phyloP scores from a whole-genome alignment of 1,139 yeast species.

The Nakaseomyces kungkrabaensis region DNA sequence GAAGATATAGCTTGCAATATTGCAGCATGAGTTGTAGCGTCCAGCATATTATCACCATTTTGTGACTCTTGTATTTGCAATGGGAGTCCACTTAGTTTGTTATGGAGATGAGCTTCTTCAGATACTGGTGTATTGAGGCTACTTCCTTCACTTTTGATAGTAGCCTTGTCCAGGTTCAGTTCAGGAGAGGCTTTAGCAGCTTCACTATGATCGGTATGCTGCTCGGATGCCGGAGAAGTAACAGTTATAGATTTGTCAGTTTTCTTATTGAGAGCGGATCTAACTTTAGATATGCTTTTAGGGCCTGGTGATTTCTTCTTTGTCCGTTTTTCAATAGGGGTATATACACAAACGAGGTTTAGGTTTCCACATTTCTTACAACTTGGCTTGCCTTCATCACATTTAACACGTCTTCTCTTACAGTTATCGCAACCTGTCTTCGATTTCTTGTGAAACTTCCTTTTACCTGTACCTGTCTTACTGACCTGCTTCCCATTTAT shows the following conservation, averaged over 20 bases:
- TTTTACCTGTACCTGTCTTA: constrained; percentile 37
- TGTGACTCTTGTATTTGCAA: not conserved
- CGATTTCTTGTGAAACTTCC: constrained; percentile 79
- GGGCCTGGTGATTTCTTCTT: not conserved
- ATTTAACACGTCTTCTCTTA: constrained; percentile 78
- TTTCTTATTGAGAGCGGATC: not conserved
- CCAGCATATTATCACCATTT: not conserved
- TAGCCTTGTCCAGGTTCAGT: not conserved
- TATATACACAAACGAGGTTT: constrained; percentile 65
- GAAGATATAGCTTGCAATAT: not conserved
- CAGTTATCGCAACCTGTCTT: constrained; percentile 85
- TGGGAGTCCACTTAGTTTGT: not conserved
- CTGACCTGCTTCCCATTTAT: constrained; percentile 33
- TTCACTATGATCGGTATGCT: not conserved
- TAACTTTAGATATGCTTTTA: not conserved
- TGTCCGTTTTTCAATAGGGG: constrained; percentile 13
- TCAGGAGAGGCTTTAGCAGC: not conserved
- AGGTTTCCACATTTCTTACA: constrained; percentile 73
- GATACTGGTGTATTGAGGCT: not conserved
- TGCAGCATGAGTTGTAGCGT: not conserved
- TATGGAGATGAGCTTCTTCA: not conserved
- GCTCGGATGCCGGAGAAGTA: not conserved
- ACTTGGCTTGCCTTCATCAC: constrained; percentile 77
- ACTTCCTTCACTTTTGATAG: constrained; percentile 1
- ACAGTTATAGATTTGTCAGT: not conserved